Evolutionary conservation across 164 flowering plant genomes (phyloP), one percentile per base, ranked within the genome.

Genomic region (Vitis riparia): DNA sequence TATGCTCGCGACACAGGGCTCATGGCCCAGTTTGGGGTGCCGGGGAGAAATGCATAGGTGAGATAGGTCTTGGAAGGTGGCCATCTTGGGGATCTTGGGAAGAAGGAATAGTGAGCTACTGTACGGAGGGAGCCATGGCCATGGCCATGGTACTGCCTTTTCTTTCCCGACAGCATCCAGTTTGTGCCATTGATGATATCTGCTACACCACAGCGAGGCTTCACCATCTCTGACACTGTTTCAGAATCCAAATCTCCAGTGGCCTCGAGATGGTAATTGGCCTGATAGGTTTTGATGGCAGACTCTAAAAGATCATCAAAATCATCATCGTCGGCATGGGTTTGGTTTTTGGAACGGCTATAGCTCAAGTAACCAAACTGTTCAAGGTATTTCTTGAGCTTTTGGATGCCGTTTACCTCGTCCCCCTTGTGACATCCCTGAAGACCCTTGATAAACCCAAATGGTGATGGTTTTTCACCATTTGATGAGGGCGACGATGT

Each of bases 261-360:
- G 55, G 50, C 63, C 1, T 77, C 75, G 14, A 82, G 60, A 52
- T 73, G 48, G 59, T 53, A 79, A 49, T 77, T 71, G 8, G 7
- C 8, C 52, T 75, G 80, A 62, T 80, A 80, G 4, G 74, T 77
- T 60, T 67, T 80, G 61, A 79, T 1, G n/a, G 83, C 83, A 0
- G 67, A 30, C 70, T 79, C 79, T 2, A 82, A 10, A 2, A 32
- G 44, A 1, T 77, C 71, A 47, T 82, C 83, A 11, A 79, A 82
- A 3, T 60, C 63, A 17, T 82, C 74, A 51, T 52, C 64, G 14
- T 70, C 11, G 11, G 56, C 59, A 11, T 59, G 59, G 12, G 7
- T 49, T 55, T 66, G 8, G 52, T 55, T 6, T 13, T 67, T 23
- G 27, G 67, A 51, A 12, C 29, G 50, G 30, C 17, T 23, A 11